Evolutionary conservation across 768 basidiomycete genomes (phyloP).

Genomic region (Leucocoprinus sp.): DNA sequence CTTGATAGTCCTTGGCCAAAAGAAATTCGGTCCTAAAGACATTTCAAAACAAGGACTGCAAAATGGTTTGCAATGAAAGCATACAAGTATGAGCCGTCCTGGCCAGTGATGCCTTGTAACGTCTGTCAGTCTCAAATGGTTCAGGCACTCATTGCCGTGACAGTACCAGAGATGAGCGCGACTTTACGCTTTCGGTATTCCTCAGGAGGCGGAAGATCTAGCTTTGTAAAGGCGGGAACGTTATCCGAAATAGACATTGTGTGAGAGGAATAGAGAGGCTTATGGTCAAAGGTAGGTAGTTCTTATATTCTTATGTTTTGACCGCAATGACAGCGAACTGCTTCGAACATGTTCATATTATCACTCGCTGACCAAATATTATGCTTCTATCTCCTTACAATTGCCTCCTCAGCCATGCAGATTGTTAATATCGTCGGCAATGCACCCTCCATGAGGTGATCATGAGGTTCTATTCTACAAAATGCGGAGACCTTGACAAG

Average conservation of each 20-base stretch:
- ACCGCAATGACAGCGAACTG: not conserved
- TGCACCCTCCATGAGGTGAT: constrained; percentile 2
- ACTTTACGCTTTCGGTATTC: constrained; percentile 90
- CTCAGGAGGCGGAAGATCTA: constrained; percentile 60
- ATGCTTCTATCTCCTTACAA: not conserved
- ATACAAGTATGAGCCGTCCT: constrained; percentile 93
- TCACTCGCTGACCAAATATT: not conserved
- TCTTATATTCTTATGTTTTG: constrained; percentile 1
- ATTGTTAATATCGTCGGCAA: not conserved
- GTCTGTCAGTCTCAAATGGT: constrained; percentile 2
- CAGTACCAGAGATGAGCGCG: constrained; percentile 79
- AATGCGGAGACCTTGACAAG: not conserved
- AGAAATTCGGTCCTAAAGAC: constrained; percentile 67
- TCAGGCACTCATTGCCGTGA: not conserved
- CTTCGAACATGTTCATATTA: not conserved
- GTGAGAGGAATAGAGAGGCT: constrained; percentile 12
- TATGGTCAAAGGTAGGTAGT: not conserved
- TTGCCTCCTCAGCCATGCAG: not conserved
- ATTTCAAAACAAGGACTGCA: not conserved
- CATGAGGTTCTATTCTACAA: not conserved
- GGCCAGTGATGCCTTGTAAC: constrained; percentile 79
- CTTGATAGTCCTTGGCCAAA: constrained; percentile 81
- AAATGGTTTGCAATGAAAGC: constrained; percentile 17
- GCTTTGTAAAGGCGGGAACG: constrained; percentile 38
- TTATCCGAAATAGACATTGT: constrained; percentile 33